Base-by-base conservation (phyloP, 805 yeast genomes). In the Zygosaccharomyces pseudorouxii region DNA sequence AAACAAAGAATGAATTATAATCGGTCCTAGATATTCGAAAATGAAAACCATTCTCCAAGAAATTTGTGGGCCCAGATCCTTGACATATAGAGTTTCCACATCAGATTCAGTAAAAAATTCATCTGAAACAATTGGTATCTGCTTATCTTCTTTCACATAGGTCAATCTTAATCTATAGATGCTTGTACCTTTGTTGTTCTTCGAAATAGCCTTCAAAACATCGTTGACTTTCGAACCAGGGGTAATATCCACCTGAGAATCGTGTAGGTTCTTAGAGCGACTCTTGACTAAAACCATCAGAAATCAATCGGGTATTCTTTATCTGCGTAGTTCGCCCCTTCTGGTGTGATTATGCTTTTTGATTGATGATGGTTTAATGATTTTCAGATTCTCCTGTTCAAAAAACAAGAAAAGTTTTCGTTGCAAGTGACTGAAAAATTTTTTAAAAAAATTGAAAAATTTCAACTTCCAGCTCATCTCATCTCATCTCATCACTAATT, bases 51-150 rank as follows among this genome's bases (percentile, higher is more conserved):
- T 77, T 69, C 86, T 79, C 97, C 97, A 93, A 4, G 83, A 82
- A 50, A 93, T 80, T 69, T 93, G 99, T 0, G 90, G 89, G 18
- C 99, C 99, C 52, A 92, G 73, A 63, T 92, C 99, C 66, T 92
- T 90, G 47, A 86, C 86, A 54, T 71, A 78, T 11, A 89, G 71
- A 11, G 69, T 73, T 0, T 62, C 67, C 30, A 73, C 60, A 10
- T 71, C 55, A 9, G 65, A 70, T 37, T 70, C 70, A 20, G 68
- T 59, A 48, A 65, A 54, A 22, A 62, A 54, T 6, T 53, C 43
- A 10, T 60, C 66, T 0, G 55, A 45, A 16, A 49, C 39, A 20
- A 68, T 53, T 10, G 71, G 62, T 31, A 66, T 50, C 39, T 68
- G 70, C 36, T 69, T 70, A 12, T 57, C 50, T 50, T 50, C 70